Evolutionary conservation across 1,284 basidiomycete species (phyloP).

Genomic region (Pulveroboletus sp.): DNA sequence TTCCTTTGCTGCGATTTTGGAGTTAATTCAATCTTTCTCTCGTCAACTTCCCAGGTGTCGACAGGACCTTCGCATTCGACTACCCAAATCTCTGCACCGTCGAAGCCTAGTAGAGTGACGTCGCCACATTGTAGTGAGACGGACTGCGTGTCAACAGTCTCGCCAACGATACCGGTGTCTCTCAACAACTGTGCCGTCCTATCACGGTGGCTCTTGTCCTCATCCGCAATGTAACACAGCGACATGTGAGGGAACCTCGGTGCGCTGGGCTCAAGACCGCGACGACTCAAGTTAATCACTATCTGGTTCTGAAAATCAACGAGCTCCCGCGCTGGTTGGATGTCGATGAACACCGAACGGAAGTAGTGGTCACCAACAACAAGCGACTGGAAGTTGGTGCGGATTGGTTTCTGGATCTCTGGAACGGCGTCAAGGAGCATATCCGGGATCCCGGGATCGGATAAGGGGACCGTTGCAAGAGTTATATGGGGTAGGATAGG

Average conservation of each 20-base stretch:
- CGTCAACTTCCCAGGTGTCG: constrained; percentile 52
- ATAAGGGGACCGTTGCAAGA: constrained; percentile 50
- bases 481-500: constrained; percentile 69
- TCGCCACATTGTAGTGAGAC: constrained; percentile 37
- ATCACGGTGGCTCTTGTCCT: constrained; percentile 47
- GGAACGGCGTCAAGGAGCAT: constrained; percentile 47
- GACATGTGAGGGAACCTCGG: constrained; percentile 70
- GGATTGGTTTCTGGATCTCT: constrained; percentile 30
- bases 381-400: constrained; percentile 50
- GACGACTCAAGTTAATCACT: constrained; percentile 38
- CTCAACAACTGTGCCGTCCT: constrained; percentile 40
- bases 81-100: constrained; percentile 61
- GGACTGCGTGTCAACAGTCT: constrained; percentile 24
- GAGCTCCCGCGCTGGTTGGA: constrained; percentile 49
- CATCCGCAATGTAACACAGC: constrained; percentile 65
- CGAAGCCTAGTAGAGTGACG: constrained; percentile 47
- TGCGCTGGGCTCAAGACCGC: constrained; percentile 43
- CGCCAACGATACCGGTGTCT: constrained; percentile 37
- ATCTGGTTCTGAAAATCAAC: constrained; percentile 51
- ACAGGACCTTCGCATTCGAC: constrained; percentile 63
- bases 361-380: constrained; percentile 62
- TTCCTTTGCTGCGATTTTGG: neutral
- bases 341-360: constrained; percentile 64
- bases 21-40: constrained; percentile 43
- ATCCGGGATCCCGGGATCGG: constrained; percentile 17